Percentiles rank a stretch among this genome's conserved stretches.
These are phyloP conservation scores for Begonia masoniana DNA, from an alignment of 306 rosid species.

Conservation along the genomic window DNA sequence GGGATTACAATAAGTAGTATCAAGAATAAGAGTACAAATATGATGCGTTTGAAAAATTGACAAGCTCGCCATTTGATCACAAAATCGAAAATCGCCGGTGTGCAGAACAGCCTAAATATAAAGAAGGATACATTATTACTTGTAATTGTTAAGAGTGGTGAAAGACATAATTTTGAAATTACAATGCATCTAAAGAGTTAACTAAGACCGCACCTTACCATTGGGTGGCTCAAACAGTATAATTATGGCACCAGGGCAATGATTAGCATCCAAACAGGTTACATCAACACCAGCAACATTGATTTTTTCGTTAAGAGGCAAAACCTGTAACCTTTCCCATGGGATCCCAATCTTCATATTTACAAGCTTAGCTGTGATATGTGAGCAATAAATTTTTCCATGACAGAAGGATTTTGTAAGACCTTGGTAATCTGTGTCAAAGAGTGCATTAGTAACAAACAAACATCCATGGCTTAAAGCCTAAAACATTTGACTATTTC, in stretches of 20 bases:
- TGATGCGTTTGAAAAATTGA: conserved; percentile 32
- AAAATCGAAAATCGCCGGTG: conserved; percentile 86
- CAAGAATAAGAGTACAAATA: conserved; percentile 70
- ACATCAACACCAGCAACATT: conserved; percentile 61
- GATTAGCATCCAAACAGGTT: conserved; percentile 95
- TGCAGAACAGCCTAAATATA: conserved; percentile 60
- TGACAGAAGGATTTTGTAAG: conserved; percentile 82
- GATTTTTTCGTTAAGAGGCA: conserved; percentile 58
- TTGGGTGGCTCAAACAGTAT: conserved; percentile 84
- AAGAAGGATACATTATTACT: conserved; percentile 6
- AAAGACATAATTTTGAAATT: conserved; percentile 1
- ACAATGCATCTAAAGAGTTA: conserved; percentile 13
- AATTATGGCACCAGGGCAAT: conserved; percentile 84
- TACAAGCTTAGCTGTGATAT: conserved; percentile 71
- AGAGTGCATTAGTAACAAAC: conserved; percentile 7
- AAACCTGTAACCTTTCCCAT: conserved; percentile 61
- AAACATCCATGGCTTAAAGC: conserved; percentile 10
- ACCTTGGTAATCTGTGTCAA: conserved; percentile 87
- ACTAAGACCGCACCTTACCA: conserved; percentile 64
- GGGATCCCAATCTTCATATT: conserved; percentile 87
- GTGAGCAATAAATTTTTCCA: conserved; percentile 85
- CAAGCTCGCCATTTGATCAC: conserved; percentile 43
- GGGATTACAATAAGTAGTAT: conserved; percentile 84
- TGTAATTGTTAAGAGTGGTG: conserved; percentile 1
- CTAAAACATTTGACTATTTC: conserved; percentile 3